These are phyloP conservation scores for Pichia exigua DNA, from an alignment of 805 yeast genomes.

Conservation along the genomic window DNA sequence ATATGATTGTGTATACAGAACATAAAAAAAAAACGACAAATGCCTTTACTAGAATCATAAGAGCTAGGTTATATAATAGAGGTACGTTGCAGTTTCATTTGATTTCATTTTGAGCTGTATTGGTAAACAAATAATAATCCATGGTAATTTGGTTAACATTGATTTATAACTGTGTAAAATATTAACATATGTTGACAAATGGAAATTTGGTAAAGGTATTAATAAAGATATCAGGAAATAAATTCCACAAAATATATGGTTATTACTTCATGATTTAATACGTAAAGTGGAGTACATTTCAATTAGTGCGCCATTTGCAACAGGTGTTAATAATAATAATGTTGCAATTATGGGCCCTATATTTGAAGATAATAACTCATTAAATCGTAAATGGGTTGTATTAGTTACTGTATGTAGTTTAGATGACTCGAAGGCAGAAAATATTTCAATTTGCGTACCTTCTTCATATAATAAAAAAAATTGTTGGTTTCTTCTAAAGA, in stretches of 20 bases:
- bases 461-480: neutral
- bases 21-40: no score
- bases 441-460: no score
- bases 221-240: neutral
- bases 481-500: no score
- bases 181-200: neutral
- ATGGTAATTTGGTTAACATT: no score
- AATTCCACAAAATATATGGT: neutral
- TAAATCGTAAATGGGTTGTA: neutral
- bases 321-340: conserved; percentile 22
- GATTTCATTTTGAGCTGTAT: neutral
- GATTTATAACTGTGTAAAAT: neutral
- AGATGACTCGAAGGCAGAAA: neutral
- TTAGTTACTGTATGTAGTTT: neutral
- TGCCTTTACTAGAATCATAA: neutral
- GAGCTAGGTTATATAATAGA: neutral
- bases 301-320: conserved; percentile 17
- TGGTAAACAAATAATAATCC: neutral
- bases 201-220: neutral
- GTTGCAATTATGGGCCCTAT: conserved; percentile 27
- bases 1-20: neutral
- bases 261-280: neutral
- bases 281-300: neutral
- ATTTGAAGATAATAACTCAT: conserved; percentile 2
- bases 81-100: neutral